Evolutionary conservation across 768 basidiomycete species (phyloP).

Genomic region (Fomitopsis pulvina): DNA sequence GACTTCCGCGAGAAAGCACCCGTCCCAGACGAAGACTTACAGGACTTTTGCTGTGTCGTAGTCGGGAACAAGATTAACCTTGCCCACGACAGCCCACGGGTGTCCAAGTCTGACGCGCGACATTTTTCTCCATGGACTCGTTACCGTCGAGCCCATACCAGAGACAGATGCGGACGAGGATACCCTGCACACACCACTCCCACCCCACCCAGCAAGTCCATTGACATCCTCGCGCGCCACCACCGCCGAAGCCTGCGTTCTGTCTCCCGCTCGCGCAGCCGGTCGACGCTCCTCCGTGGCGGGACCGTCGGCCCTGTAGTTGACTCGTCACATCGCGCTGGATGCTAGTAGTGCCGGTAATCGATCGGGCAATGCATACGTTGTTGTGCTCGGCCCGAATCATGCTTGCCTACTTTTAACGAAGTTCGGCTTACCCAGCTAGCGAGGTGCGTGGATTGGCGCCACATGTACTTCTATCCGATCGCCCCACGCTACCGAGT

Average conservation of each 20-base stretch:
- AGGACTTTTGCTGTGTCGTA: conserved; percentile 64
- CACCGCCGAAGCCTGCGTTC: conserved; percentile 28
- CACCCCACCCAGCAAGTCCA: conserved; percentile 21
- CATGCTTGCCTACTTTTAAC: too few relatives aligned
- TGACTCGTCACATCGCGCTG: too few relatives aligned
- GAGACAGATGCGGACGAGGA: conserved; percentile 1
- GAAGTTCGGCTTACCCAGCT: too few relatives aligned
- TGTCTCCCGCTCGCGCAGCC: conserved; percentile 41
- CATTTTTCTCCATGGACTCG: conserved; percentile 50
- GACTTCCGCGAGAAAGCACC: conserved; percentile 69
- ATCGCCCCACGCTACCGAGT: too few relatives aligned
- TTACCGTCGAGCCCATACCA: conserved; percentile 18
- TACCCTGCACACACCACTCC: conserved; percentile 4
- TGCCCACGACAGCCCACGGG: conserved; percentile 19
- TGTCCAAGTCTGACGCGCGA: conserved; percentile 39
- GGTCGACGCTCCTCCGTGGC: conserved; percentile 30
- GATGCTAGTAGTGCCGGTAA: too few relatives aligned
- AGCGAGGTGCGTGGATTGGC: too few relatives aligned
- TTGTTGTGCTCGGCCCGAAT: too few relatives aligned
- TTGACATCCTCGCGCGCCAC: conserved; percentile 25
- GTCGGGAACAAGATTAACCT: conserved; percentile 75
- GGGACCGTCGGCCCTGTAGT: conserved; percentile 55
- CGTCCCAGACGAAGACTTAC: conserved; percentile 52
- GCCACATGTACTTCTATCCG: too few relatives aligned
- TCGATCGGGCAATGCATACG: too few relatives aligned